Percentiles rank a stretch among this genome's conserved stretches.
These are phyloP conservation scores for Buddleja alternifolia DNA, from an alignment of 257 asterid species.

Conservation along the genomic window DNA sequence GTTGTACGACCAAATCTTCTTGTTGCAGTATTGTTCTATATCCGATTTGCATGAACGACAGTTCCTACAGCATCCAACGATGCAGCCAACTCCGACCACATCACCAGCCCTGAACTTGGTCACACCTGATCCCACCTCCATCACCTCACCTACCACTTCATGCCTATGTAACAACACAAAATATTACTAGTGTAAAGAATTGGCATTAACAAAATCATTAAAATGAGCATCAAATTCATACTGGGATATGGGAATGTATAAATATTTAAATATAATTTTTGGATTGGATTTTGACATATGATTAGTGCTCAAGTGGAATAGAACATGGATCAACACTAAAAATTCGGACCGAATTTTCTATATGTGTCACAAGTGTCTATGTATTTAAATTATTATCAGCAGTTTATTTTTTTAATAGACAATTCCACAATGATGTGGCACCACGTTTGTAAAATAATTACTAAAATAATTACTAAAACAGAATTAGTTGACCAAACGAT, in stretches of 20 bases:
- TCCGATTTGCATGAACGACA: constrained; percentile 73
- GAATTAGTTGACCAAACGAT: too few relatives aligned
- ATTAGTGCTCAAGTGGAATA: too few relatives aligned
- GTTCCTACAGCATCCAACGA: constrained; percentile 76
- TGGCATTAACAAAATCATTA: neutral
- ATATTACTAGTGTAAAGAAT: neutral
- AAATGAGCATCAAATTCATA: neutral
- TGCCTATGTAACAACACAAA: constrained; percentile 54
- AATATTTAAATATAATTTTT: too few relatives aligned
- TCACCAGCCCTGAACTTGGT: constrained; percentile 73
- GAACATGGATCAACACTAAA: too few relatives aligned
- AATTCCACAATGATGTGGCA: too few relatives aligned
- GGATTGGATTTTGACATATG: too few relatives aligned
- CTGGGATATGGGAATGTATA: neutral
- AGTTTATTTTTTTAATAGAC: too few relatives aligned
- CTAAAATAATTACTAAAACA: too few relatives aligned
- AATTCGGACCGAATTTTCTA: too few relatives aligned
- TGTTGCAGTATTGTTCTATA: constrained; percentile 90
- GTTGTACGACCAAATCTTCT: constrained; percentile 93
- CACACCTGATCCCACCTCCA: constrained; percentile 83
- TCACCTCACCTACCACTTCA: constrained; percentile 92
- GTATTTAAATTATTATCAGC: too few relatives aligned
- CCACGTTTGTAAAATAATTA: too few relatives aligned
- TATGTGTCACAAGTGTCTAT: too few relatives aligned
- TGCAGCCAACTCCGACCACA: constrained; percentile 75